Evolutionary conservation across 164 flowering plant genomes (phyloP).

Genomic region (Akebia trifoliata): DNA sequence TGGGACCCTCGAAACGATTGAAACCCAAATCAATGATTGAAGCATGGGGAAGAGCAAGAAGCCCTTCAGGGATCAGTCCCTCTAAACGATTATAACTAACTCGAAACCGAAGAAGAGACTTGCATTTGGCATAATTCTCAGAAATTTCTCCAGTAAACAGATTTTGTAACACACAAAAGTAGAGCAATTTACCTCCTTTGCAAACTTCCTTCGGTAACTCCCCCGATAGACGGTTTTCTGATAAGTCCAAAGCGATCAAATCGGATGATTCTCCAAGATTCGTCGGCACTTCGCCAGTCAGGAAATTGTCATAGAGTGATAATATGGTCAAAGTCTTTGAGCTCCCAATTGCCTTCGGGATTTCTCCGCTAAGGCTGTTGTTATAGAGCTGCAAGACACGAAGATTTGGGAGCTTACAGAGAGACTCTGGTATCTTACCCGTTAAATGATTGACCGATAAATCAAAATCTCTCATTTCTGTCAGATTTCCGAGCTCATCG

Average conservation of each 20-base stretch:
- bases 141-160: conserved; percentile 65
- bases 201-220: conserved; percentile 64
- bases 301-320: conserved; percentile 60
- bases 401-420: conserved; percentile 67
- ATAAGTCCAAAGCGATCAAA: conserved; percentile 55
- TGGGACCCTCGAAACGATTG: conserved; percentile 53
- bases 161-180: conserved; percentile 63
- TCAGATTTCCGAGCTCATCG: conserved; percentile 69
- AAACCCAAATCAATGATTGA: conserved; percentile 65
- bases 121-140: conserved; percentile 48
- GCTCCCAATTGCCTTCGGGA: conserved; percentile 55
- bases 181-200: conserved; percentile 57
- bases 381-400: conserved; percentile 62
- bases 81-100: conserved; percentile 57
- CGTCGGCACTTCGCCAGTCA: conserved; percentile 64
- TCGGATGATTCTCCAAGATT: conserved; percentile 51
- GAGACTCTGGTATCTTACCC: conserved; percentile 61
- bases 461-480: conserved; percentile 60
- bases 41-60: conserved; percentile 66
- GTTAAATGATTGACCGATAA: conserved; percentile 66
- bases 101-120: conserved; percentile 63
- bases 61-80: conserved; percentile 60
- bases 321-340: conserved; percentile 51
- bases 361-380: conserved; percentile 77
- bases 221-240: conserved; percentile 71